These are phyloP conservation scores for Backusella sp. DNA, from an alignment of 192 early-diverging fungal species.

Conservation along the genomic window DNA sequence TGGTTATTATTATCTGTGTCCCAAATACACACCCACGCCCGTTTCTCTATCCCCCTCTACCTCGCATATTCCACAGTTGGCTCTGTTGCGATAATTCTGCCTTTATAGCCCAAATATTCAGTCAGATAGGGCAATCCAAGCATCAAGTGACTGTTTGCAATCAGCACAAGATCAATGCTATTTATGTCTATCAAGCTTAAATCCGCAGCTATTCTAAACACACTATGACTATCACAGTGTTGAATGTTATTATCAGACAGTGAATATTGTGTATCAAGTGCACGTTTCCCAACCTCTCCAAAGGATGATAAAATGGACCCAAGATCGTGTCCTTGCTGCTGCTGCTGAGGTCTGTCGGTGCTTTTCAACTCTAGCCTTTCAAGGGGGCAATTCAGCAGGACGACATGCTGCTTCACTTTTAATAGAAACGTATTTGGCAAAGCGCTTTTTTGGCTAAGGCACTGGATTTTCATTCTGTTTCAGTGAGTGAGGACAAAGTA, in stretches of 20 bases:
- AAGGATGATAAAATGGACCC: not conserved
- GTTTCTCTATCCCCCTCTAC: slow-evolving; percentile 24
- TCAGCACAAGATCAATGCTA: slow-evolving; percentile 71
- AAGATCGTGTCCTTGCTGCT: not conserved
- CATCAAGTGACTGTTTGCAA: slow-evolving; percentile 75
- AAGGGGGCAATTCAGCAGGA: slow-evolving; percentile 35
- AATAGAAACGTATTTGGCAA: slow-evolving; percentile 24
- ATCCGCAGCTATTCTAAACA: slow-evolving; percentile 40
- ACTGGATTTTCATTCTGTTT: slow-evolving; percentile 30
- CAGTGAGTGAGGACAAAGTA: not conserved
- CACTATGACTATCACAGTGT: slow-evolving; percentile 13
- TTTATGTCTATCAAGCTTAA: slow-evolving; percentile 61
- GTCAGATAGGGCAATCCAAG: slow-evolving; percentile 79
- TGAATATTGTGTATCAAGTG: slow-evolving; percentile 9
- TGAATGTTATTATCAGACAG: not conserved
- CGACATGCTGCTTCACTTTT: slow-evolving; percentile 21
- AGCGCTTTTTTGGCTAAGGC: slow-evolving; percentile 13
- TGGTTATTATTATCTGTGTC: not conserved
- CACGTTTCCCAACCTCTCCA: slow-evolving; percentile 15
- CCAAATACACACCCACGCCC: not conserved
- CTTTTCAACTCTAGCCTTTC: slow-evolving; percentile 5
- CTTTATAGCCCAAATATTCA: slow-evolving; percentile 77
- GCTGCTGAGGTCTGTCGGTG: not conserved
- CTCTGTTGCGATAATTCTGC: slow-evolving; percentile 78
- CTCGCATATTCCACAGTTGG: slow-evolving; percentile 76